A percentile compares a stretch with the other conserved stretches of the same genome.
phyloP scores from a whole-genome alignment of 805 yeast species.

The Kazachstania africana region DNA sequence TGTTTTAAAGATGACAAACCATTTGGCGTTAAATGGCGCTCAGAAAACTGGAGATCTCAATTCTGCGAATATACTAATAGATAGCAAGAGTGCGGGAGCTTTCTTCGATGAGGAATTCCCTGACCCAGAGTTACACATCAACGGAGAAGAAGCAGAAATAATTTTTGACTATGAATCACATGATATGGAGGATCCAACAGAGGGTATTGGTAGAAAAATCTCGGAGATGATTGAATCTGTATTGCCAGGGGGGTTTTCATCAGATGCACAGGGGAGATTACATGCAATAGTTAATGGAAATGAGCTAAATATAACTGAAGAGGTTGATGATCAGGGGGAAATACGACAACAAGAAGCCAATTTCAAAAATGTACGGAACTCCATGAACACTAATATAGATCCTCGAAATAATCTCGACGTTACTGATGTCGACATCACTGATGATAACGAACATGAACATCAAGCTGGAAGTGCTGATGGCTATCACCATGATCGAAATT shows the following conservation, averaged over 20 bases:
- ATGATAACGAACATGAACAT: neutral
- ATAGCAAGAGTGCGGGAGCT: slow-evolving; percentile 1
- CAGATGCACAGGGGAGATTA: slow-evolving; percentile 16
- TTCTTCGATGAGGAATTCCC: slow-evolving; percentile 9
- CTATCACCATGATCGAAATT: too few species aligned
- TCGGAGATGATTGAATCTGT: slow-evolving; percentile 23
- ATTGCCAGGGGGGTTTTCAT: slow-evolving; percentile 18
- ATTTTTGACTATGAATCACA: slow-evolving; percentile 23
- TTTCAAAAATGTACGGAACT: too few species aligned
- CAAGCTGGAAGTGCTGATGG: slow-evolving; percentile 2
- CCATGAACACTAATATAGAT: neutral
- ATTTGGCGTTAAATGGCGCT: slow-evolving; percentile 1
- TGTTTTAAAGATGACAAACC: neutral
- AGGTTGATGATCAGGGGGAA: slow-evolving; percentile 2
- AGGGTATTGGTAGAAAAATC: slow-evolving; percentile 18
- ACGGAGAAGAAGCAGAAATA: slow-evolving; percentile 20
- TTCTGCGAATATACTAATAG: neutral
- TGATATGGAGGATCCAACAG: slow-evolving; percentile 15
- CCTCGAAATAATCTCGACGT: neutral
- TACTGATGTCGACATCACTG: too few species aligned
- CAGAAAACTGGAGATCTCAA: too few species aligned
- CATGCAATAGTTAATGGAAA: slow-evolving; percentile 20
- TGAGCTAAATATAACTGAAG: slow-evolving; percentile 16
- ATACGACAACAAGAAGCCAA: slow-evolving; percentile 1
- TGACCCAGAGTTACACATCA: slow-evolving; percentile 18